Conservation (phyloP, 2,329 filamentous ascomycete species). For the Madurella fahalii region DNA sequence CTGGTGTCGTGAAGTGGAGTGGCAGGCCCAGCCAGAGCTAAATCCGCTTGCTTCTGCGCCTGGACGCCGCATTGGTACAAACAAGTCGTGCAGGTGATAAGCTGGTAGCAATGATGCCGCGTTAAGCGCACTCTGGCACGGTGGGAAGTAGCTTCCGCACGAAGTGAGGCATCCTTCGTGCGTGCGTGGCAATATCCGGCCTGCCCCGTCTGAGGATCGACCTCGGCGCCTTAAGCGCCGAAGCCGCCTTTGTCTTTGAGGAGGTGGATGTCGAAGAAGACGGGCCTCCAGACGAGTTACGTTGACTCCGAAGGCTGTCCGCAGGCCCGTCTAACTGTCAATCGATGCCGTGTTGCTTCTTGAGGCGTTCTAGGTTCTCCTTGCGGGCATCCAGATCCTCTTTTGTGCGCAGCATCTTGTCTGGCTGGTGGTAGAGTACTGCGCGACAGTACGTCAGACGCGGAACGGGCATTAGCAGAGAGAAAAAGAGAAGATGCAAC, state of each 20-base stretch:
- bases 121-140: slow-evolving; percentile 33
- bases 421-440: slow-evolving; percentile 63
- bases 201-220: slow-evolving; percentile 43
- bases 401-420: slow-evolving; percentile 74
- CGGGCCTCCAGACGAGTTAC: slow-evolving; percentile 57
- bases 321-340: slow-evolving; percentile 77
- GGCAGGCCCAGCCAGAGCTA: slow-evolving; percentile 17
- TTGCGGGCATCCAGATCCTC: slow-evolving; percentile 90
- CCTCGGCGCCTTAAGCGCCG: slow-evolving; percentile 38
- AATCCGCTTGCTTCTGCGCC: slow-evolving; percentile 15
- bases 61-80: slow-evolving; percentile 16
- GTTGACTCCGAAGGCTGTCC: slow-evolving; percentile 45
- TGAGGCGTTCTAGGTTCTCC: slow-evolving; percentile 96
- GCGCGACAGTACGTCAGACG: slow-evolving; percentile 6
- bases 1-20: slow-evolving; percentile 19
- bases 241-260: slow-evolving; percentile 28
- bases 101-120: slow-evolving; percentile 17
- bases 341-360: slow-evolving; percentile 97
- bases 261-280: slow-evolving; percentile 47
- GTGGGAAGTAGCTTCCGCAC: slow-evolving; percentile 36
- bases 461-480: neutral
- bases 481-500: slow-evolving; percentile 40
- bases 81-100: slow-evolving; percentile 6
- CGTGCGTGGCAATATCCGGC: slow-evolving; percentile 36
- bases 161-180: slow-evolving; percentile 36